Evolutionary conservation across 345 rosid species (phyloP).

Genomic region (Hirschfeldia incana): DNA sequence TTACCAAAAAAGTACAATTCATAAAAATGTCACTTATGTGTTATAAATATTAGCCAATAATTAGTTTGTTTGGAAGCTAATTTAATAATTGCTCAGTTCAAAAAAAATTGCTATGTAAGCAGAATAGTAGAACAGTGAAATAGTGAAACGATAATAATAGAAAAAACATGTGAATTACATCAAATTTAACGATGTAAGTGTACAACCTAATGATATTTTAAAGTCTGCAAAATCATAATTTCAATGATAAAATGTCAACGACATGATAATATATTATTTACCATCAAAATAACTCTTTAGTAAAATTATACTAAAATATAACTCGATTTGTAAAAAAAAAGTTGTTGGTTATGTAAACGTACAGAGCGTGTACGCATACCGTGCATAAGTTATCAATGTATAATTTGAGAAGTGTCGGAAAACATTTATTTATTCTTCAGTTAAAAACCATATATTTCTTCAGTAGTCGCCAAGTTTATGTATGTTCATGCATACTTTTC

Average conservation of each 20-base stretch:
- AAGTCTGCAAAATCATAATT: neutral
- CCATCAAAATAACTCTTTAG: neutral
- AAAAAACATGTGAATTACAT: neutral
- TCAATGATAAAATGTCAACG: neutral
- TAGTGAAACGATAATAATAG: neutral
- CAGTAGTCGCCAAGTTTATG: neutral
- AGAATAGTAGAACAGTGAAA: neutral
- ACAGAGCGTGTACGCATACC: neutral
- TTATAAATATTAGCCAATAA: too few species aligned
- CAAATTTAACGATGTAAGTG: neutral
- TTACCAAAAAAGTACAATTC: too few species aligned
- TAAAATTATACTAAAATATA: neutral
- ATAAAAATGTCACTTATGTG: too few species aligned
- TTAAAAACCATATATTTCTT: neutral
- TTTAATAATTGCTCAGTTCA: too few species aligned
- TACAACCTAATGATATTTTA: neutral
- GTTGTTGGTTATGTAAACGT: slow-evolving; percentile 10
- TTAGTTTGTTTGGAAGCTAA: neutral
- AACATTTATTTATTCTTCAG: too few species aligned
- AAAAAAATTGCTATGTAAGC: neutral
- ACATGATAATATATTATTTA: neutral
- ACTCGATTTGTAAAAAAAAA: neutral
- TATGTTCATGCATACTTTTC: neutral
- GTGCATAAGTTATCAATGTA: slow-evolving; percentile 15
- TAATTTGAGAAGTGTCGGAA: slow-evolving; percentile 6